A percentile compares a stretch with the other conserved stretches of the same genome.
Evolutionary conservation across 306 rosid species (phyloP).

Genomic region (Begonia loranthoides): DNA sequence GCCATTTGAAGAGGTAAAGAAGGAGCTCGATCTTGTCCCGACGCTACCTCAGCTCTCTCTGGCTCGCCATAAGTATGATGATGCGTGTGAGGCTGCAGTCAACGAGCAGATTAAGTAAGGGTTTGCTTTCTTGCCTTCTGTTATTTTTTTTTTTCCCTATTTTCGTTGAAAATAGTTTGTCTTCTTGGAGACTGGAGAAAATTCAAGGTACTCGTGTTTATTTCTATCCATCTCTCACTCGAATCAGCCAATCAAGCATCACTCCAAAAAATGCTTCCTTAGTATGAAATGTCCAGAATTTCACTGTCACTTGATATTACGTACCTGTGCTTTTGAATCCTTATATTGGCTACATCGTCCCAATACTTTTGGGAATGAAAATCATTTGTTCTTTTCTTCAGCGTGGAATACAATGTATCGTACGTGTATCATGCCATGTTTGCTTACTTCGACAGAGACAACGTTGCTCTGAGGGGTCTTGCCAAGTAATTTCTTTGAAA

Average conservation of each 20-base stretch:
- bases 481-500: constrained; percentile 37
- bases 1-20: constrained; percentile 91
- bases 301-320: too few species aligned
- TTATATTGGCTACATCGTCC: too few species aligned
- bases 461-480: constrained; percentile 83
- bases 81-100: constrained; percentile 52
- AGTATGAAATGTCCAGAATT: too few species aligned
- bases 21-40: constrained; percentile 83
- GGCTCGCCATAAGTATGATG: constrained; percentile 63
- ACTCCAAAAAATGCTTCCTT: too few species aligned
- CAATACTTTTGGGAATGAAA: too few species aligned
- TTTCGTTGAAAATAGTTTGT: too few species aligned
- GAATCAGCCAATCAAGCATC: too few species aligned
- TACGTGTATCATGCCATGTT: constrained; percentile 83
- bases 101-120: constrained; percentile 88
- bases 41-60: constrained; percentile 53
- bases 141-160: not conserved
- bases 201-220: too few species aligned
- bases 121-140: not conserved
- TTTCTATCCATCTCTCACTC: not conserved
- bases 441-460: constrained; percentile 95
- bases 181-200: too few species aligned
- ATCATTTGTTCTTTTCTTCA: constrained; percentile 12
- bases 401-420: constrained; percentile 96
- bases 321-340: too few species aligned